Base-by-base conservation (phyloP, 2,329 filamentous ascomycete species). In the Cladobotryum mycophilum region DNA sequence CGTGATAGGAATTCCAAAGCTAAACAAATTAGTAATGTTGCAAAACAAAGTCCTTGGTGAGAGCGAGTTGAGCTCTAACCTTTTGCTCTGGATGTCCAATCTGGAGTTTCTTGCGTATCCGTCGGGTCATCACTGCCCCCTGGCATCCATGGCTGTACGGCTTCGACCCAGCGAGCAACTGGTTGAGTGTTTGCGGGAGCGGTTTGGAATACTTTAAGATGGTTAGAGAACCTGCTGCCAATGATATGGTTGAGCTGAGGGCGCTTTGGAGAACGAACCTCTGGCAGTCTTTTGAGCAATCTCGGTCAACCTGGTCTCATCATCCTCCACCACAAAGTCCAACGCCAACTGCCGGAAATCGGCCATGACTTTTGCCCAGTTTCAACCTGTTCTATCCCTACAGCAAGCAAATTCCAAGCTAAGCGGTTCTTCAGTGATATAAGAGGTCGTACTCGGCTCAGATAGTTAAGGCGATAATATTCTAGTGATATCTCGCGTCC, bases 1-100 rank as follows among this genome's bases (percentile, higher is more conserved):
- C 67, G 66, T 1, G 79, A 76, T 25, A 83, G 66, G 54, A 82
- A 83, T n/a, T 76, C 73, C 45, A 82, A 60, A 6, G 79, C 80
- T 79, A 38, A 13, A 18, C 2, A 33, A 7, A 40, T 56, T 25
- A 56, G 41, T 17, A 30, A 35, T 25, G 41, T 11, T n/a, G 14
- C 18, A 25, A 6, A 4, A 36, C 1, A 20, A 14, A 30, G 36
- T 15, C 41, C 6, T 11, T 11, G 9, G 6, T 30, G 25, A 11
- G 25, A 8, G 8, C 4, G 35, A n/a, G 22, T 14, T 1, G 20
- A 25, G 11, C 22, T 7, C 51, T 52, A 56, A 76, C 75, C 75
- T 60, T 78, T 80, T 13, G 78, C 74, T 44, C 79, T 70, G 3
- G 74, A 67, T 30, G 80, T 78, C 63, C 79, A 72, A 55, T 78